Evolutionary conservation across 352 stramenopile species (phyloP).

Genomic region (Albugo candida): DNA sequence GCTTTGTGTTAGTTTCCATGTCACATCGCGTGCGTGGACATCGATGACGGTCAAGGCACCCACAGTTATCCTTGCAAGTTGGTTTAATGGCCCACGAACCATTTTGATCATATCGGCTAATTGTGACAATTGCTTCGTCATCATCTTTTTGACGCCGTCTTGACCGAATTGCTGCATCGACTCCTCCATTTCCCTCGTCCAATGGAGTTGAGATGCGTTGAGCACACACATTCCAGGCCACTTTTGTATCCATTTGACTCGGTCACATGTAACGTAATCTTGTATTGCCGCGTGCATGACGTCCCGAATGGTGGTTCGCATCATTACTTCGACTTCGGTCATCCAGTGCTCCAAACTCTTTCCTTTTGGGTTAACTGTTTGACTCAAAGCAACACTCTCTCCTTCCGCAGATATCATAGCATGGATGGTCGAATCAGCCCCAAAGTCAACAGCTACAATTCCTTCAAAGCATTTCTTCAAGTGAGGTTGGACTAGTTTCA

Average conservation of each 20-base stretch:
- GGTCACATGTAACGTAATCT: constrained; percentile 78
- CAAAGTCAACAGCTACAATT: constrained; percentile 84
- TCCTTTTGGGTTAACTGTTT: constrained; percentile 75
- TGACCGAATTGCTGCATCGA: constrained; percentile 58
- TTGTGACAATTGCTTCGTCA: constrained; percentile 77
- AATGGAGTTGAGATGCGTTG: constrained; percentile 90
- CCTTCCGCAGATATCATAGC: constrained; percentile 83
- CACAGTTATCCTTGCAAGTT: constrained; percentile 81
- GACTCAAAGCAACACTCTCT: constrained; percentile 75
- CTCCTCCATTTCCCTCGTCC: constrained; percentile 87
- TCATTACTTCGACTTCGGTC: constrained; percentile 85
- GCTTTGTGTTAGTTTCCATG: constrained; percentile 64
- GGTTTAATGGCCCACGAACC: constrained; percentile 74
- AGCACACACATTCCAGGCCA: constrained; percentile 87
- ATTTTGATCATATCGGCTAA: constrained; percentile 92
- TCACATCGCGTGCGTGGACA: constrained; percentile 87
- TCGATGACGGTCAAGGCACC: constrained; percentile 89
- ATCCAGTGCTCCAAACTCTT: constrained; percentile 95
- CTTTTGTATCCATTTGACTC: constrained; percentile 91
- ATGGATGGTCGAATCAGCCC: constrained; percentile 80
- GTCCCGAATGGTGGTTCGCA: constrained; percentile 81
- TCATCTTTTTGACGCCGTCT: constrained; percentile 80
- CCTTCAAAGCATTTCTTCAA: constrained; percentile 93
- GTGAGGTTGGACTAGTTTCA: constrained; percentile 86
- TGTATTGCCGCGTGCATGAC: constrained; percentile 83